Conservation (phyloP, 2,329 filamentous ascomycete species). For the Dactylellina haptotyla region DNA sequence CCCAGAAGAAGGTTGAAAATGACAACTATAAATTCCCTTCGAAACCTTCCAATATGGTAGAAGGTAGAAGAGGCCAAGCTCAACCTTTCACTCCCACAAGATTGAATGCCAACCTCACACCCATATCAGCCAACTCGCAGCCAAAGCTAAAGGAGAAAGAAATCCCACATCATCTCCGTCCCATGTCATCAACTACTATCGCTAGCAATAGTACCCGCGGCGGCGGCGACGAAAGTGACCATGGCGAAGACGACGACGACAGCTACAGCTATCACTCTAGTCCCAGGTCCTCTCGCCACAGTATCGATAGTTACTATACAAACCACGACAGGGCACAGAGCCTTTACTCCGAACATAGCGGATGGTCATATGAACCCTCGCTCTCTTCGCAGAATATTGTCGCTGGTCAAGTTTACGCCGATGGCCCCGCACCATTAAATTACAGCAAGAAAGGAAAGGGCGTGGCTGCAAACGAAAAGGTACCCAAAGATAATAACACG, state of each 20-base stretch:
- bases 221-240: constrained; percentile 10
- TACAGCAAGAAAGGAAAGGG: constrained; percentile 1
- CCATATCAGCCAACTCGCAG: background rate
- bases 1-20: background rate
- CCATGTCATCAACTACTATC: constrained; percentile 44
- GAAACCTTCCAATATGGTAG: background rate
- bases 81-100: background rate
- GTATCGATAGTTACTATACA: constrained; percentile 35
- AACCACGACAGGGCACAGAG: constrained; percentile 23
- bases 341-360: constrained; percentile 12
- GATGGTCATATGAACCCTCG: constrained; percentile 31
- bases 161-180: constrained; percentile 23
- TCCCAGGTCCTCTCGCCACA: constrained; percentile 20
- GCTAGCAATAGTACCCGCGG: constrained; percentile 22
- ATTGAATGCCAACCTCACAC: background rate
- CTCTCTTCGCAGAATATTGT: constrained; percentile 26
- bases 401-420: background rate
- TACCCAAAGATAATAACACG: background rate
- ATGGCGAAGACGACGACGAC: constrained; percentile 27
- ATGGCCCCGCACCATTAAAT: background rate
- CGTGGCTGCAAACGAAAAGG: background rate
- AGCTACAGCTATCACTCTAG: constrained; percentile 20
- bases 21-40: constrained; percentile 23
- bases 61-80: background rate
- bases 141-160: background rate